Base-by-base conservation (phyloP, 345 rosid genomes). In the Eucalyptus polybractea region DNA sequence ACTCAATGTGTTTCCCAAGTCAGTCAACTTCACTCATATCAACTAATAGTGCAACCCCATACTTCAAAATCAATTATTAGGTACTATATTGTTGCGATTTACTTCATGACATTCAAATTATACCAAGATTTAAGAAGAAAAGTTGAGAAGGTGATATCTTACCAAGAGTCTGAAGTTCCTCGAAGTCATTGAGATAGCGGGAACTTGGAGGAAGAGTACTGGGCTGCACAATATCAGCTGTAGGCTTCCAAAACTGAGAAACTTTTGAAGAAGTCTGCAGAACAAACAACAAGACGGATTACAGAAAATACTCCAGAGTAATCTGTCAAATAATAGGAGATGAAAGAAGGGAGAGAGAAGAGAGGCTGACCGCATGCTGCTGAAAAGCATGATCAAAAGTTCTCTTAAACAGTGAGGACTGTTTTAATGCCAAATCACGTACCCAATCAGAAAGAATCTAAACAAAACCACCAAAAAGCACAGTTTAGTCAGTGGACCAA, bases 111-210 rank as follows among this genome's bases (percentile, higher is more conserved):
- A 88, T 29, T 47, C 86, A 69, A 24, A 76, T 76, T 37, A 37
- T 40, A 29, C 47, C 29, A 40, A 76, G 47, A 76, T 21, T 21
- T 22, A 76, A 40, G 85, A 40, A 11, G 47, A 37, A 76, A 76
- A 76, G 83, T 76, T 21, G 33, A 51, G 86, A 40, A 89, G 76
- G 88, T 14, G 22, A 56, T 60, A 76, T 87, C 47, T 90, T 95
- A 97, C 99, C 99, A 87, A 97, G 98, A 87, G 97, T 90, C 86
- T 94, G 95, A 89, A 97, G 93, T 97, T 97, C 99, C 93, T 97
- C 99, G 88, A 97, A 97, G 94, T 97, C 99, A 93, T 89, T 94
- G 87, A 97, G 96, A 94, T 97, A 97, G 69, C 99, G 96, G 24
- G 99, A 97, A 94, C 91, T 97, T 86, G 95, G 96, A 88, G 93